These are phyloP conservation scores for Luffa aegyptiaca DNA, from an alignment of 306 rosid genomes.

Conservation along the genomic window DNA sequence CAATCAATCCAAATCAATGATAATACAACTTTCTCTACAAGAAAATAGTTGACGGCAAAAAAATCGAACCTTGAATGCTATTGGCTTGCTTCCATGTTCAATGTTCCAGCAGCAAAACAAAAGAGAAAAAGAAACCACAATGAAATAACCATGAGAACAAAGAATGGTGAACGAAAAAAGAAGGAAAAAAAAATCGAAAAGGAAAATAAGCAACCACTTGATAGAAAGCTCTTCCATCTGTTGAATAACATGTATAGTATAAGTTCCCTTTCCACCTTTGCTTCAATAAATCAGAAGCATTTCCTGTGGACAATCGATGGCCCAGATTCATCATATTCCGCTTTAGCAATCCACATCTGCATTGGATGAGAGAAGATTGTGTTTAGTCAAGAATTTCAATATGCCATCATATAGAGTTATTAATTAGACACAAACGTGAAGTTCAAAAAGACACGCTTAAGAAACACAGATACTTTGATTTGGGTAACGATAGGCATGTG, in stretches of 20 bases:
- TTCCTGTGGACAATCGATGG: slow-evolving; percentile 98
- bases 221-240: slow-evolving; percentile 31
- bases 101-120: slow-evolving; percentile 34
- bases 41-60: background rate
- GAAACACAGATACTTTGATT: background rate
- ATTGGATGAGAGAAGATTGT: background rate
- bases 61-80: slow-evolving; percentile 28
- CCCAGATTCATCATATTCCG: slow-evolving; percentile 91
- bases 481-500: background rate
- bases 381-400: background rate
- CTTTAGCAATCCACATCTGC: slow-evolving; percentile 99
- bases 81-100: slow-evolving; percentile 49
- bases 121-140: slow-evolving; percentile 9
- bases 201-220: slow-evolving; percentile 38
- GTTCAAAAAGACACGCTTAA: background rate
- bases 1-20: background rate
- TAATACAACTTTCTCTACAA: background rate
- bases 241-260: slow-evolving; percentile 26
- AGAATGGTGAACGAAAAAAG: slow-evolving; percentile 17
- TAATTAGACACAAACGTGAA: background rate
- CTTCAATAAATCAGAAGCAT: slow-evolving; percentile 62
- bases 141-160: slow-evolving; percentile 36
- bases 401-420: background rate
- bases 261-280: slow-evolving; percentile 31
- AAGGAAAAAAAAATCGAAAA: slow-evolving; percentile 5